phyloP scores from a whole-genome alignment of 2,329 filamentous ascomycete species.

The Plenodomus lindquistii region DNA sequence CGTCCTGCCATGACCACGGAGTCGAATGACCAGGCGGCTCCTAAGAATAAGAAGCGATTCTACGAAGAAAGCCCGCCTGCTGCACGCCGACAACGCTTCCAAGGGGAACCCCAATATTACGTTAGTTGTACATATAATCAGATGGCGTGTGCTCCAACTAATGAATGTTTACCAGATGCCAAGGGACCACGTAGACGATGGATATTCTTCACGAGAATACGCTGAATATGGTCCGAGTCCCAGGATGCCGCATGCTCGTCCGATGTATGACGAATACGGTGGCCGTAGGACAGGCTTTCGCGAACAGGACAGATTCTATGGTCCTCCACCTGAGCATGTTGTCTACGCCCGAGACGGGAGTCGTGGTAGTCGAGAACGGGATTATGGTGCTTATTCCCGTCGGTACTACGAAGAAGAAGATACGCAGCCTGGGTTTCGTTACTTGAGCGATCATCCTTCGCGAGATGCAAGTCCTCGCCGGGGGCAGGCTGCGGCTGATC shows the following conservation, averaged over 20 bases:
- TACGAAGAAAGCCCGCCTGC: slow-evolving; percentile 29
- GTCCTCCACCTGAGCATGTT: slow-evolving; percentile 26
- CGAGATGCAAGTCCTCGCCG: slow-evolving; percentile 25
- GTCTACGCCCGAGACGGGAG: slow-evolving; percentile 35
- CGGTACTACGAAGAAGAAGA: slow-evolving; percentile 34
- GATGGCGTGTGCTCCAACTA: slow-evolving; percentile 7
- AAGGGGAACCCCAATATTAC: slow-evolving; percentile 39
- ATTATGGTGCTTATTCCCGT: slow-evolving; percentile 31
- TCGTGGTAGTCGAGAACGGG: slow-evolving; percentile 30
- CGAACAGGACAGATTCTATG: slow-evolving; percentile 37
- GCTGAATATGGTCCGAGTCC: slow-evolving; percentile 35
- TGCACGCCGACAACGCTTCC: slow-evolving; percentile 34
- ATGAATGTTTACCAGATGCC: slow-evolving; percentile 25
- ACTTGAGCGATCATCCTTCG: slow-evolving; percentile 23
- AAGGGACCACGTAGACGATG: slow-evolving; percentile 34
- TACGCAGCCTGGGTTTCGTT: slow-evolving; percentile 25
- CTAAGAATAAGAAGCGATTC: slow-evolving; percentile 24
- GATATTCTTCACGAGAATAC: slow-evolving; percentile 32
- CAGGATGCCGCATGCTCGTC: slow-evolving; percentile 29
- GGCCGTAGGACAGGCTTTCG: slow-evolving; percentile 37
- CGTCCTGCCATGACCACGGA: slow-evolving; percentile 39
- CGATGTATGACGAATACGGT: slow-evolving; percentile 36
- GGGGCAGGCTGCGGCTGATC: slow-evolving; percentile 38
- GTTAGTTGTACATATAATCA: slow-evolving; percentile 27
- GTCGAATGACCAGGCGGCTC: slow-evolving; percentile 15